Evolutionary conservation across 257 asterid species (phyloP).

Genomic region (Catharanthus roseus): DNA sequence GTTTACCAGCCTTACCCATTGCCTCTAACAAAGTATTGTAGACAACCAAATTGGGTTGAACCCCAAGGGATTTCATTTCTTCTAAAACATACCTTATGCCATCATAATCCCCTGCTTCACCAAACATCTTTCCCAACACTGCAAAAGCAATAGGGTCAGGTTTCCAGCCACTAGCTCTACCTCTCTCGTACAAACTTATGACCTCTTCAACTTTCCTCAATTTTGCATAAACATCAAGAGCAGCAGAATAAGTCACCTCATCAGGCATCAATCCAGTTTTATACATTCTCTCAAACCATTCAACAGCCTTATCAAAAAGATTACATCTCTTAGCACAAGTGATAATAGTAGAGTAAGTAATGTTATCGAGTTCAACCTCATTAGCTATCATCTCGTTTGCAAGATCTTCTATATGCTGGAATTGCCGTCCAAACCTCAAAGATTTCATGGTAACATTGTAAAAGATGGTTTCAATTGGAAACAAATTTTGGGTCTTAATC

Average conservation of each 20-base stretch:
- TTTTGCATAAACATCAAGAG: slow-evolving; percentile 83
- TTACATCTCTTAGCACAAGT: slow-evolving; percentile 82
- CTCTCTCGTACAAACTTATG: slow-evolving; percentile 82
- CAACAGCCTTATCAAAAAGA: slow-evolving; percentile 83
- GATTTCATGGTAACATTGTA: slow-evolving; percentile 89
- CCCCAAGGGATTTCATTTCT: slow-evolving; percentile 74
- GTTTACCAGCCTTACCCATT: slow-evolving; percentile 86
- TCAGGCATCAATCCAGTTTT: slow-evolving; percentile 93
- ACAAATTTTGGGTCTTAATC: slow-evolving; percentile 50
- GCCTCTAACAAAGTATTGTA: slow-evolving; percentile 85
- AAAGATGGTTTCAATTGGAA: slow-evolving; percentile 80
- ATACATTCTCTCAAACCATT: slow-evolving; percentile 98
- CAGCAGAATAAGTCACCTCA: slow-evolving; percentile 91
- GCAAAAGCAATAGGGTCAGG: slow-evolving; percentile 79
- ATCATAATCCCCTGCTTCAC: slow-evolving; percentile 87
- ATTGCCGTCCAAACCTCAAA: slow-evolving; percentile 78
- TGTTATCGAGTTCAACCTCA: slow-evolving; percentile 67
- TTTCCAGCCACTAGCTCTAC: slow-evolving; percentile 90
- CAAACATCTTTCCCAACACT: slow-evolving; percentile 81
- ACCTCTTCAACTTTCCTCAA: slow-evolving; percentile 82
- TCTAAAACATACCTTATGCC: slow-evolving; percentile 74
- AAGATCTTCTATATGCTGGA: slow-evolving; percentile 63
- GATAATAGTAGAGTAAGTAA: slow-evolving; percentile 88
- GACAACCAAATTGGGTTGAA: slow-evolving; percentile 76
- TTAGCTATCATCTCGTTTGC: slow-evolving; percentile 78